Conservation (phyloP, 768 basidiomycete genomes). For the Tricholoma sp. region DNA sequence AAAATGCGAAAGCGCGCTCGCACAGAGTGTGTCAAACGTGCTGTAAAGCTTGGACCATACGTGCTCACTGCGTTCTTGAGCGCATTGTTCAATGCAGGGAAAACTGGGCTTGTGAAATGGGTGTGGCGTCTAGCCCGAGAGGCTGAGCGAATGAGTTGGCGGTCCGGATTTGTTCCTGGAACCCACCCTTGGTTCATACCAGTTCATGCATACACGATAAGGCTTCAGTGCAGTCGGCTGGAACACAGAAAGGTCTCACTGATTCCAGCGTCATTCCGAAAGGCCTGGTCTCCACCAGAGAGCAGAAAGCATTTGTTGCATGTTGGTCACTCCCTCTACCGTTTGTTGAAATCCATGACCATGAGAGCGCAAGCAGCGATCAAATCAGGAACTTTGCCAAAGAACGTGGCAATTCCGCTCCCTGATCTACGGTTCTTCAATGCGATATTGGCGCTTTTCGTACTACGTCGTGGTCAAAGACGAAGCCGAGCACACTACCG, state of each 20-base stretch:
- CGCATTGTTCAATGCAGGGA: constrained; percentile 52
- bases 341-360: background rate
- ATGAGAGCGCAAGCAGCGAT: background rate
- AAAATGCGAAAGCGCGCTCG: constrained; percentile 17
- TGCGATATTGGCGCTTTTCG: constrained; percentile 45
- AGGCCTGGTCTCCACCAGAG: background rate
- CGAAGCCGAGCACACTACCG: constrained; percentile 1
- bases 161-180: constrained; percentile 6
- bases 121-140: constrained; percentile 59
- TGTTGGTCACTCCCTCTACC: constrained; percentile 1
- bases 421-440: constrained; percentile 71
- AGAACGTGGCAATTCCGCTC: constrained; percentile 21
- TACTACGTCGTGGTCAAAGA: background rate
- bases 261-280: constrained; percentile 7
- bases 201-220: constrained; percentile 63
- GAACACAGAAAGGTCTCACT: constrained; percentile 29
- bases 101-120: constrained; percentile 50
- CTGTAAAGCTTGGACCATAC: constrained; percentile 50
- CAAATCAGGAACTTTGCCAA: background rate
- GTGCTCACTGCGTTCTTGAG: constrained; percentile 57
- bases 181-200: constrained; percentile 59
- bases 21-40: constrained; percentile 32
- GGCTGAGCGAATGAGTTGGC: constrained; percentile 55
- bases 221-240: constrained; percentile 56
- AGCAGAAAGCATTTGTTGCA: constrained; percentile 10